Evolutionary conservation across 2,329 filamentous ascomycete genomes (phyloP).

Genomic region (Mycosphaerelloides madeirae): DNA sequence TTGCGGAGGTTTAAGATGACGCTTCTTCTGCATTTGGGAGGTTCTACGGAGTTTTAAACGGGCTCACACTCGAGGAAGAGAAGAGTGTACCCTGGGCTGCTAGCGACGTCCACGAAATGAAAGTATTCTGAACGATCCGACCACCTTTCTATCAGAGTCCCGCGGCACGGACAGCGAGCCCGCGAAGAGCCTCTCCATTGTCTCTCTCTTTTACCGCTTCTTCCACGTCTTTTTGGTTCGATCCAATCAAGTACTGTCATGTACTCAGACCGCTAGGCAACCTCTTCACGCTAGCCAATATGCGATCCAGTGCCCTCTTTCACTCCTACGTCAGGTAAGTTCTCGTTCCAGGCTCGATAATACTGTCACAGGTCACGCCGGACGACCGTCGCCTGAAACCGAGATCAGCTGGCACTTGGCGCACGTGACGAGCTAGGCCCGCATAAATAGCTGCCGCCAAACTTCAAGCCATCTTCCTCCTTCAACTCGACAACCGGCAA

Average conservation of each 20-base stretch:
- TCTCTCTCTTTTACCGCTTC: too few species aligned
- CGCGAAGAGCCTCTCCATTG: too few species aligned
- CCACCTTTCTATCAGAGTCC: constrained; percentile 1
- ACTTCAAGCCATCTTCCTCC: constrained; percentile 12
- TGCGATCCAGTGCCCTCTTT: too few species aligned
- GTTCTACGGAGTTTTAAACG: constrained; percentile 24
- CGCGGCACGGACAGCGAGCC: too few species aligned
- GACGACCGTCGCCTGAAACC: too few species aligned
- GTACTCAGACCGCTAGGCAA: too few species aligned
- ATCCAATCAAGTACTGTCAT: too few species aligned
- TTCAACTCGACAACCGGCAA: constrained; percentile 5
- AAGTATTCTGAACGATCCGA: constrained; percentile 19
- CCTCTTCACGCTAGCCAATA: too few species aligned
- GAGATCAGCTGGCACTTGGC: too few species aligned
- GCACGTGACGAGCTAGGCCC: background rate
- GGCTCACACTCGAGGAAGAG: constrained; percentile 16
- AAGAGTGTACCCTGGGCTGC: constrained; percentile 15
- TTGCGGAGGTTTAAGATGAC: constrained; percentile 76
- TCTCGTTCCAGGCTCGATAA: background rate
- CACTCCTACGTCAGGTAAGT: background rate
- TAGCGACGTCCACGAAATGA: constrained; percentile 25
- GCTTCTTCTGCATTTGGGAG: constrained; percentile 23
- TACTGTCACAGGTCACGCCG: background rate
- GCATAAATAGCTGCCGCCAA: too few species aligned
- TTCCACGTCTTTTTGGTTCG: too few species aligned